Percentiles rank a stretch among this genome's conserved stretches.
Evolutionary conservation across 345 rosid species (phyloP).

Genomic region (Camelina neglecta): DNA sequence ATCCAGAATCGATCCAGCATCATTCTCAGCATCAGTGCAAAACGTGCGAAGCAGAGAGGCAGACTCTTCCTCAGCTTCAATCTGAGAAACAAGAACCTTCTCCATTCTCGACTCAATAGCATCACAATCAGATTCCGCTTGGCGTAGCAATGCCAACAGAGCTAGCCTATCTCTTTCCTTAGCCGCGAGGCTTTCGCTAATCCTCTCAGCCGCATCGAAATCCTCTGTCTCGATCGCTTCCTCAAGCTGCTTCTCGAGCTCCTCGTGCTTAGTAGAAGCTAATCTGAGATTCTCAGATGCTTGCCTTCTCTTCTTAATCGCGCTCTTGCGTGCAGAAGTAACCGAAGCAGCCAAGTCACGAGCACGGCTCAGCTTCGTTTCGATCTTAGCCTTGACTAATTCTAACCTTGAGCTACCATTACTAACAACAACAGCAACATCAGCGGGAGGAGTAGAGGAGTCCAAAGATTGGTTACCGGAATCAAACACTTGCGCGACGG

Average conservation of each 20-base stretch:
- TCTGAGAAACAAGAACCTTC: slow-evolving; percentile 60
- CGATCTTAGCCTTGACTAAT: slow-evolving; percentile 52
- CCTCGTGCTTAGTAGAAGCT: slow-evolving; percentile 56
- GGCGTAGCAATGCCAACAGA: slow-evolving; percentile 57
- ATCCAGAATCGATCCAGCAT: slow-evolving; percentile 56
- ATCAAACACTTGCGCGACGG: slow-evolving; percentile 26
- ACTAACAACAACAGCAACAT: slow-evolving; percentile 18
- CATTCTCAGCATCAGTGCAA: slow-evolving; percentile 61
- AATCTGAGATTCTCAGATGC: slow-evolving; percentile 62
- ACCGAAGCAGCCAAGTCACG: slow-evolving; percentile 58
- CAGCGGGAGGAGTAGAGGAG: neutral
- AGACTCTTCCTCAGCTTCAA: slow-evolving; percentile 75
- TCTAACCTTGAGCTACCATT: slow-evolving; percentile 42
- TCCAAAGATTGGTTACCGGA: slow-evolving; percentile 23
- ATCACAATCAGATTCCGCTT: slow-evolving; percentile 66
- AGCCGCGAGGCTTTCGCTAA: slow-evolving; percentile 71
- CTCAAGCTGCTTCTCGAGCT: slow-evolving; percentile 72
- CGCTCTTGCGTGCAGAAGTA: slow-evolving; percentile 62
- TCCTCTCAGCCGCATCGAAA: slow-evolving; percentile 76
- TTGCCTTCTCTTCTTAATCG: slow-evolving; percentile 64
- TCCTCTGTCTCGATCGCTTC: slow-evolving; percentile 88
- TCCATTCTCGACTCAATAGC: slow-evolving; percentile 68
- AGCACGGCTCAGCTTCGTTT: slow-evolving; percentile 58
- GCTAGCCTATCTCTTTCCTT: slow-evolving; percentile 59
- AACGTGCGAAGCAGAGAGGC: slow-evolving; percentile 63